A percentile compares a stretch with the other conserved stretches of the same genome.
Evolutionary conservation across 1,284 basidiomycete species (phyloP).

Genomic region (Tetrapyrgos nigripes): DNA sequence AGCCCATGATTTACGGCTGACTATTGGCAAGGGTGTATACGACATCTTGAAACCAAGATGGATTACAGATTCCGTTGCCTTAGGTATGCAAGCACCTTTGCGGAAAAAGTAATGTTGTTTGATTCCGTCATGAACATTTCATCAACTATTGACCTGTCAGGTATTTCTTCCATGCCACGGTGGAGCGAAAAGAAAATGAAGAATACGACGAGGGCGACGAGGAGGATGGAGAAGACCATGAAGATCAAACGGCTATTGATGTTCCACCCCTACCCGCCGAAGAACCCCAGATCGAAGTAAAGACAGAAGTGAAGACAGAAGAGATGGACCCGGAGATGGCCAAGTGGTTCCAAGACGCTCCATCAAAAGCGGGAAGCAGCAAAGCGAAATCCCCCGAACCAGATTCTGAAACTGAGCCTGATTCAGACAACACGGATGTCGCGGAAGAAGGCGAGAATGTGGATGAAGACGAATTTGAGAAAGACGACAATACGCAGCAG

Average conservation of each 20-base stretch:
- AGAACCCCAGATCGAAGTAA: constrained; percentile 4
- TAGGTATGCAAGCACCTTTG: constrained; percentile 61
- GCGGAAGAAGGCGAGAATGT: constrained; percentile 34
- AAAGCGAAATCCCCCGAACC: background rate
- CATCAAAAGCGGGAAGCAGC: background rate
- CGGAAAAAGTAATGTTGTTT: constrained; percentile 62
- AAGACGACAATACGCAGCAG: constrained; percentile 24
- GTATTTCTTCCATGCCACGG: constrained; percentile 78
- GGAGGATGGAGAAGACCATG: constrained; percentile 30
- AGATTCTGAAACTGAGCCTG: constrained; percentile 68
- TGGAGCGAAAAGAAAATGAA: constrained; percentile 42
- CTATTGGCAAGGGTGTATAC: constrained; percentile 65
- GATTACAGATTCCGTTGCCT: constrained; percentile 79
- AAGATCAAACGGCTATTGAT: background rate
- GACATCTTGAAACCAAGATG: constrained; percentile 84
- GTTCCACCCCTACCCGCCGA: constrained; percentile 7
- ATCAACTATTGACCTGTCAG: constrained; percentile 37
- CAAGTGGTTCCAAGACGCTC: constrained; percentile 70
- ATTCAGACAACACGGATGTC: constrained; percentile 64
- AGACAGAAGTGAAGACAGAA: constrained; percentile 18
- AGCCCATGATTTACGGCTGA: constrained; percentile 74
- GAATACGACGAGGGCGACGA: constrained; percentile 50
- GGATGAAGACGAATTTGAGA: constrained; percentile 49
- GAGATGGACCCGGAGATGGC: constrained; percentile 53
- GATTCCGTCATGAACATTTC: background rate